phyloP scores from a whole-genome alignment of 306 rosid genomes.

The cucumber (Cucumis sativus) region Cucumber_9930_V3 NC_026661.2:5209001-5209500 shows the following conservation, averaged over 20 bases:
- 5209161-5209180: conserved; percentile 5
- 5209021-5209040: no score
- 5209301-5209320: not conserved
- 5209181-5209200: not conserved
- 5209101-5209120: not conserved
- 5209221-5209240: conserved; percentile 8
- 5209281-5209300: conserved; percentile 6
- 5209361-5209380: conserved; percentile 23
- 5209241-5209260: conserved; percentile 4
- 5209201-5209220: not conserved
- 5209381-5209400: conserved; percentile 91
- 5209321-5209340: conserved; percentile 46
- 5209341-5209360: not conserved
- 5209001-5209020: no score
- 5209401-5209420: conserved; percentile 94
- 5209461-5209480: conserved; percentile 28
- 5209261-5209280: conserved; percentile 20
- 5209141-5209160: not conserved
- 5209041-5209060: not conserved
- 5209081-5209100: not conserved
- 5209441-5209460: conserved; percentile 72
- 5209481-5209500: conserved; percentile 22
- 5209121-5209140: not conserved
- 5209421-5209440: conserved; percentile 99
- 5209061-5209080: not conserved